A percentile compares a stretch with the other conserved stretches of the same genome.
Conservation (phyloP, 306 rosid genomes). For the Gastrolobium bilobum region DNA sequence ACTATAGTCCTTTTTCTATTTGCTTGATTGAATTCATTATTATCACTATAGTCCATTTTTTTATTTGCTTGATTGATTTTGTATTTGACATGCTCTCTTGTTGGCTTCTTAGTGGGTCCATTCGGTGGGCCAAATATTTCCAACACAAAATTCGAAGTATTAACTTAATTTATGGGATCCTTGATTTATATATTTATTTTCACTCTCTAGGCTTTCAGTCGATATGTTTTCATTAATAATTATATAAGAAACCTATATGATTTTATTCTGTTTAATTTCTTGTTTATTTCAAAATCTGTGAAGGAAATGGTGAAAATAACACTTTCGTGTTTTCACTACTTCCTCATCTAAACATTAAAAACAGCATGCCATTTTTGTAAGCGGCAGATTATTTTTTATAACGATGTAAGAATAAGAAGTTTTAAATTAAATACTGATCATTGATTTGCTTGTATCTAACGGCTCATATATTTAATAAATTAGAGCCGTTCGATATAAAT, state of each 20-base stretch:
- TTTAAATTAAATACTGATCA: too few species aligned
- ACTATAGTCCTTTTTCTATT: not conserved
- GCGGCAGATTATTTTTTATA: too few species aligned
- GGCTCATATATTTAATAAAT: too few species aligned
- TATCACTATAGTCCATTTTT: slow-evolving; percentile 4
- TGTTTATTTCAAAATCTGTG: not conserved
- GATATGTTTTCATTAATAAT: not conserved
- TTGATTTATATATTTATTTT: not conserved
- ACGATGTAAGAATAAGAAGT: too few species aligned
- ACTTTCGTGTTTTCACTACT: not conserved
- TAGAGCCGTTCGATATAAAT: too few species aligned
- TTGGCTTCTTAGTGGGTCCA: slow-evolving; percentile 21
- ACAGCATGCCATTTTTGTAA: too few species aligned
- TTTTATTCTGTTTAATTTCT: not conserved
- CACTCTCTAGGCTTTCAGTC: not conserved
- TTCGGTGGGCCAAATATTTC: not conserved
- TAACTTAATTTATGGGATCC: not conserved
- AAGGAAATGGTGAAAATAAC: not conserved
- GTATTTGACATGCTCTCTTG: slow-evolving; percentile 41
- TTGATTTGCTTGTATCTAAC: too few species aligned
- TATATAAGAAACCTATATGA: not conserved
- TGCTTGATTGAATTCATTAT: slow-evolving; percentile 46
- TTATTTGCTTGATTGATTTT: slow-evolving; percentile 40
- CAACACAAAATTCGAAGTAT: not conserved
- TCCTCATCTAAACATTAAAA: not conserved